phyloP scores from a whole-genome alignment of 306 rosid genomes.

The Lotus japonicus region DNA sequence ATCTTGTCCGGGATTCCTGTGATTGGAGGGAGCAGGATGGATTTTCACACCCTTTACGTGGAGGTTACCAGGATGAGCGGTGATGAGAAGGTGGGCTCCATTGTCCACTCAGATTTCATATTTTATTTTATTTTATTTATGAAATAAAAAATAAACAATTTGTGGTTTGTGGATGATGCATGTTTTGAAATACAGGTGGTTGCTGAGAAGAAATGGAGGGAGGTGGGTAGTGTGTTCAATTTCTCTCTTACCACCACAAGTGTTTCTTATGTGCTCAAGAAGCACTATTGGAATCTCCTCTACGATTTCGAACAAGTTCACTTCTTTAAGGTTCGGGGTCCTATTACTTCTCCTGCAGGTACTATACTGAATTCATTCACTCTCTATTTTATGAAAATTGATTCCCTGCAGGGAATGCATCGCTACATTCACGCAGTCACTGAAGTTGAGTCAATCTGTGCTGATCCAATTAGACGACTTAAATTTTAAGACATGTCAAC shows the following conservation, averaged over 20 bases:
- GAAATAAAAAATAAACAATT: no score
- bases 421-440: no score
- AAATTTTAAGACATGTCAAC: no score
- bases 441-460: no score
- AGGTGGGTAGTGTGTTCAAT: slow-evolving; percentile 74
- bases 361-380: neutral
- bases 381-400: no score
- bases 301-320: slow-evolving; percentile 87
- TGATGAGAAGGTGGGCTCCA: slow-evolving; percentile 62
- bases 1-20: slow-evolving; percentile 72
- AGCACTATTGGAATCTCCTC: slow-evolving; percentile 76
- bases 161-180: no score
- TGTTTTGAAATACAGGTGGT: slow-evolving; percentile 50
- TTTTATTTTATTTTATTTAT: neutral
- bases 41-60: slow-evolving; percentile 77
- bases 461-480: no score
- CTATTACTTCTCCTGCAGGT: slow-evolving; percentile 59
- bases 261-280: slow-evolving; percentile 85
- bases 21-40: slow-evolving; percentile 93
- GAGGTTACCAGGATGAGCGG: slow-evolving; percentile 93
- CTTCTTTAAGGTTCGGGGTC: slow-evolving; percentile 60
- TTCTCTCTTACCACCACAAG: slow-evolving; percentile 89
- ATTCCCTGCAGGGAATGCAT: no score
- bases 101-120: no score
- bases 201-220: slow-evolving; percentile 98